Evolutionary conservation across 2,329 filamentous ascomycete species (phyloP), one percentile per base, ranked within the genome.

Genomic region (Trichoderma koningiopsis): DNA sequence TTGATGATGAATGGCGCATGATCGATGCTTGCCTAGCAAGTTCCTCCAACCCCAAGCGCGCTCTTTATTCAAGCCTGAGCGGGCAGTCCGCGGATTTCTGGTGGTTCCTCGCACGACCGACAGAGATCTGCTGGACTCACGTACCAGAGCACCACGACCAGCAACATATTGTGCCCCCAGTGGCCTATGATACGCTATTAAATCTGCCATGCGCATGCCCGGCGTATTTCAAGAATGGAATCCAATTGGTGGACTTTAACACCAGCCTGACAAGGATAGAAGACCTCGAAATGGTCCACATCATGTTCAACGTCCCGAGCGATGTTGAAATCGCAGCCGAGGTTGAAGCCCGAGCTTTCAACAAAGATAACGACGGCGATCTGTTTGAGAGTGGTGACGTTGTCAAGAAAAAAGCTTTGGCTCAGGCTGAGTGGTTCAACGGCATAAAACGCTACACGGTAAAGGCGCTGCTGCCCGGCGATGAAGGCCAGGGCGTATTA

Each of bases 1-100:
- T 97, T 10, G 96, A 99, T 78, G 91, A 92, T 27, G 94, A 97
- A 80, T 99, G 96, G 96, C 91, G 96, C 62, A 92, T 98, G 73
- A 93, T 99, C 83, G 96, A 99, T 79, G 96, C 93, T 78, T 96
- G 93, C 43, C 84, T 99, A 59, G 94, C 96, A 4, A 94, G 91
- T 72, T 94, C 95, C 14, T 97, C 95, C 0, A 93, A 98, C 75
- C 95, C 96, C 11, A 89, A 88, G 69, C 88, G 96, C 59, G 85
- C 83, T 19, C 83, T 89, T 37, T 98, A 96, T 80, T 96, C 94
- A 16, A 92, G 87, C 73, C 86, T 87, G 31, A 87, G 87, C 70
- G 88, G 85, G 70, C 87, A 90, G 55, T 83, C 87, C 1, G 93
- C 96, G 0, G 96, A 99, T 74, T 85, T 85, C 37, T 98, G 93